Evolutionary conservation across 352 stramenopile species (phyloP), one percentile per base, ranked within the genome.

Genomic region (Pythium sp.): DNA sequence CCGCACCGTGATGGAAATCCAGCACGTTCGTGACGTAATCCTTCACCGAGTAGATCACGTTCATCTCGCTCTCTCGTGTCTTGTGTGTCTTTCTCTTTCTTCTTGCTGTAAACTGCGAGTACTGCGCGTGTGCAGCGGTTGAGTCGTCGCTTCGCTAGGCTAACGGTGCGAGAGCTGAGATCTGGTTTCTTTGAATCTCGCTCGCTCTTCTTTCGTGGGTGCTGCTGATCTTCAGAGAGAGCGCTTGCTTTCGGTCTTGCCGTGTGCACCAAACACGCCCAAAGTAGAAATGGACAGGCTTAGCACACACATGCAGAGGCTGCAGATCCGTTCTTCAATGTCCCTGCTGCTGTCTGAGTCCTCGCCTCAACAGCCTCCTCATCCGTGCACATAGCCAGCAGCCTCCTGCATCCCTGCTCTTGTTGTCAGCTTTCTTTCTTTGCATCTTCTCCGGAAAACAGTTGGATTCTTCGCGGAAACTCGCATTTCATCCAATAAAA

Each of bases 21-120:
- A 94, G 82, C 26, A 95, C 86, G 67, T 91, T 92, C 61, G 80
- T 89, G 61, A 95, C 83, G 72, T 95, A 95, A 70, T 93, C 88
- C 67, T 93, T 94, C 43, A 94, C 82, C 58, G 86, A 94, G 73
- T 90, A 87, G 70, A 94, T 91, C 46, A 94, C 84, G 72, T 95
- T 95, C 87, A 95, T 95, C 15, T 4, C 55, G 3, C 3, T 28
- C 15, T 14, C 11, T 8, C 26, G 9, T 57, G 34, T 56, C 4
- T 22, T 57, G 26, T 56, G 30, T 32, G 2, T 32, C 1, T 32
- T 5, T 32, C 30, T 32, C 30, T 32, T 5, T 32, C 30, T 32
- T 32, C 30, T 32, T 32, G 7, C 49, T 55, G 49, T 18, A 6
- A 15, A 7, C 24, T n/a, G 30, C 15, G 3, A 43, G 36, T 49